These are phyloP conservation scores for Ogataea polymorpha DNA, from an alignment of 805 yeast species.

Conservation along the genomic window DNA sequence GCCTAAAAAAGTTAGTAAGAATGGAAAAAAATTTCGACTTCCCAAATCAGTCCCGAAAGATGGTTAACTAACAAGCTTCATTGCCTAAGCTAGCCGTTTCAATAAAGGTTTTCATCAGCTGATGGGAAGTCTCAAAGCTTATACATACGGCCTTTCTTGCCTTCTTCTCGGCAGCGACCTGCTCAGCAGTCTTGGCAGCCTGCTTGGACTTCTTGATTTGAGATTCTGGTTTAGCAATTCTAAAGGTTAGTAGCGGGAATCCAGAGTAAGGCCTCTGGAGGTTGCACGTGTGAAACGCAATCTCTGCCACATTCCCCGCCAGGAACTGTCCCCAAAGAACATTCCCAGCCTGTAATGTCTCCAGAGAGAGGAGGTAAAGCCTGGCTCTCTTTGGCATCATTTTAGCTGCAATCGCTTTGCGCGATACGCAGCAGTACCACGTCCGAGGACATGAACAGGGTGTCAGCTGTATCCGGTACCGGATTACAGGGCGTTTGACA, in stretches of 20 bases:
- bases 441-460: slow-evolving; percentile 21
- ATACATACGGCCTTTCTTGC: slow-evolving; percentile 79
- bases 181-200: slow-evolving; percentile 71
- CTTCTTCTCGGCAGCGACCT: slow-evolving; percentile 75
- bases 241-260: slow-evolving; percentile 27
- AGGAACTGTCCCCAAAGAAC: slow-evolving; percentile 30
- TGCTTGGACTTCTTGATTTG: slow-evolving; percentile 79
- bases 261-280: slow-evolving; percentile 10
- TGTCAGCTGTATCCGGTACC: slow-evolving; percentile 25
- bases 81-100: slow-evolving; percentile 66
- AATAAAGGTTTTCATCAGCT: slow-evolving; percentile 46
- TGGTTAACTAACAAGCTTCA: slow-evolving; percentile 76
- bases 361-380: slow-evolving; percentile 8
- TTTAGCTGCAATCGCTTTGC: slow-evolving; percentile 26
- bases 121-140: slow-evolving; percentile 25
- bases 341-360: slow-evolving; percentile 27
- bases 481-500: slow-evolving; percentile 28
- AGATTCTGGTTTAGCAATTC: slow-evolving; percentile 72
- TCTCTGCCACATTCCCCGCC: slow-evolving; percentile 16
- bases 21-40: slow-evolving; percentile 1
- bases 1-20: slow-evolving; percentile 36
- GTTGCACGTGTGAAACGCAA: slow-evolving; percentile 13
- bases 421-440: slow-evolving; percentile 29
- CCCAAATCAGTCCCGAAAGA: slow-evolving; percentile 75
- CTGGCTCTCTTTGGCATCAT: slow-evolving; percentile 34